Conservation (phyloP, 2,329 filamentous ascomycete species). For the Thyridium curvatum region DNA sequence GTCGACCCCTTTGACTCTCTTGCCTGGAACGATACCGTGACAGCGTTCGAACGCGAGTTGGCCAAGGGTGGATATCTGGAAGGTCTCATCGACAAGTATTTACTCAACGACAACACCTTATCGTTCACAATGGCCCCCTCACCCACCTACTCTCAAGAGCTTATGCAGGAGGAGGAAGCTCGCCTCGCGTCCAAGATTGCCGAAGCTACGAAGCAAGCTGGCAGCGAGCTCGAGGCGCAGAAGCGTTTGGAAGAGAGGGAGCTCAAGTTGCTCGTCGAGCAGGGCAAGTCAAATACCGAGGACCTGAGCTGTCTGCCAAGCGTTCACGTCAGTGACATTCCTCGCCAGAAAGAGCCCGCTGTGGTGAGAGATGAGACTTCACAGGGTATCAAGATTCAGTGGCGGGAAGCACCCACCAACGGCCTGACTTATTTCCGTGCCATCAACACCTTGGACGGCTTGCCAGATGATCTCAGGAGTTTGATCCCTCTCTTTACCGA, state of each 20-base stretch:
- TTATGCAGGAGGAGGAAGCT: slow-evolving; percentile 70
- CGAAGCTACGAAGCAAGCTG: slow-evolving; percentile 60
- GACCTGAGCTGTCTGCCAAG: slow-evolving; percentile 85
- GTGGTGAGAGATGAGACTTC: slow-evolving; percentile 58
- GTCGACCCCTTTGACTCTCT: slow-evolving; percentile 87
- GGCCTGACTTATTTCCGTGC: slow-evolving; percentile 94
- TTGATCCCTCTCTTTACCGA: slow-evolving; percentile 88
- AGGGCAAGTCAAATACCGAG: slow-evolving; percentile 77
- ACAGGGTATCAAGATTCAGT: slow-evolving; percentile 67
- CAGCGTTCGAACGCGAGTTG: slow-evolving; percentile 72
- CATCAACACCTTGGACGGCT: slow-evolving; percentile 69
- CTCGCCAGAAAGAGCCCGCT: slow-evolving; percentile 61
- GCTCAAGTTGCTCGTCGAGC: slow-evolving; percentile 70
- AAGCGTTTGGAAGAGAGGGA: slow-evolving; percentile 71
- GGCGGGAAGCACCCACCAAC: slow-evolving; percentile 90
- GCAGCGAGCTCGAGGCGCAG: slow-evolving; percentile 65
- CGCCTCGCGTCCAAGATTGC: slow-evolving; percentile 70
- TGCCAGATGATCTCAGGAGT: slow-evolving; percentile 78
- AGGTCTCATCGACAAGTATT: slow-evolving; percentile 77
- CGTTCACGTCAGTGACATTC: slow-evolving; percentile 83
- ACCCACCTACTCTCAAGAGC: slow-evolving; percentile 62
- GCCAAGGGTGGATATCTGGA: slow-evolving; percentile 77
- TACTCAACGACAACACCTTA: slow-evolving; percentile 79
- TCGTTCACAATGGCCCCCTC: slow-evolving; percentile 94
- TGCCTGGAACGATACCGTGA: slow-evolving; percentile 84